Evolutionary conservation across 2,329 filamentous ascomycete species (phyloP), one percentile per base, ranked within the genome.

Genomic region (Clathrospora elynae): DNA sequence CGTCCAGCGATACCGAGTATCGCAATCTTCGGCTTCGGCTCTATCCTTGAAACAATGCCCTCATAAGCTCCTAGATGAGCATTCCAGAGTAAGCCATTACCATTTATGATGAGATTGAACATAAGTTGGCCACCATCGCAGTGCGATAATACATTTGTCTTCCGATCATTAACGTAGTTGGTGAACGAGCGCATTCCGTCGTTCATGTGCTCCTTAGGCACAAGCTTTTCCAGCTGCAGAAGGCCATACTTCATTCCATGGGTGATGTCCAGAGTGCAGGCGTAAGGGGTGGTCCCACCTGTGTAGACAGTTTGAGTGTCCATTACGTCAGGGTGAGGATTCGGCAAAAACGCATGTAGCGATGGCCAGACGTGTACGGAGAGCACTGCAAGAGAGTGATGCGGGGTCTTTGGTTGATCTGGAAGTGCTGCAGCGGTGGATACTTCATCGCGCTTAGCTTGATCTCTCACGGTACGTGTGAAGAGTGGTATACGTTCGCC

Each of bases 41-140:
- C 22, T 12, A 45, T n/a, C 10, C 10, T 16, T 14, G 4, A 6
- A 7, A 45, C 11, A 5, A 49, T 30, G 3, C 46, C 46, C 18
- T 49, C 46, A 24, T 49, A 49, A 10, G 41, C 41, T 3, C 41
- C 41, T 5, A 49, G 37, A 12, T 49, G 46, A 5, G 16, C 34
- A 22, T 18, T 39, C 33, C 38, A 47, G 3, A 47, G 34, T 5
- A 35, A 3, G 11, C 17, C 17, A 6, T 25, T 40, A 2, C 19
- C 30, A 1, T 19, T n/a, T 7, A 40, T 20, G 14, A 40, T 4
- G 6, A 46, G 10, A 14, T 46, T 46, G 42, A 35, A 46, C 42
- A 46, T 46, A 6, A 46, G 20, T 25, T 46, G 42, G 6, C 42
- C 42, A 6, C 42, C 42, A 11, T 46, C 42, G 16, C 24, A 40